Evolutionary conservation across 2,329 filamentous ascomycete species (phyloP).

Genomic region (Colletotrichum tropicicola): DNA sequence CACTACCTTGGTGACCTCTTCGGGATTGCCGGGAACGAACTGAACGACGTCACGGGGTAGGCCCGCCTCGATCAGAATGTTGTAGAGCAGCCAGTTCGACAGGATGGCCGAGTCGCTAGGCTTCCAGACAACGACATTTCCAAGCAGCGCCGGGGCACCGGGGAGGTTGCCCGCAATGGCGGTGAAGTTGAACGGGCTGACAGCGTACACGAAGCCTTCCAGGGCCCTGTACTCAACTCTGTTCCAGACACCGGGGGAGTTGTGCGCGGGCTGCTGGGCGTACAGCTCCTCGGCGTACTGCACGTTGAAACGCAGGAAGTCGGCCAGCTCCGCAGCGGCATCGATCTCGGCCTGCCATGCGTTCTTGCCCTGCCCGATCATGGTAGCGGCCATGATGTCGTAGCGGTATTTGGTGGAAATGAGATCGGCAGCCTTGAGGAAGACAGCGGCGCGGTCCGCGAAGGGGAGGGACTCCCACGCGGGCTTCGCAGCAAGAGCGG

Average conservation of each 20-base stretch:
- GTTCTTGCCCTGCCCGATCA: constrained; percentile 97
- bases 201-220: constrained; percentile 94
- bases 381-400: constrained; percentile 94
- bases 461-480: constrained; percentile 90
- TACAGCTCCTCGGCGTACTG: constrained; percentile 94
- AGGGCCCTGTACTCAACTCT: constrained; percentile 88
- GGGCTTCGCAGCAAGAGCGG: constrained; percentile 85
- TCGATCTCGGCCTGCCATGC: constrained; percentile 99
- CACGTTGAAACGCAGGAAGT: constrained; percentile 95
- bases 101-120: constrained; percentile 89
- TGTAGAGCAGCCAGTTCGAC: constrained; percentile 91
- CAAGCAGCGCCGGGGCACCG: constrained; percentile 84
- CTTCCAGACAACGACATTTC: constrained; percentile 97
- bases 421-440: constrained; percentile 94
- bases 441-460: constrained; percentile 88
- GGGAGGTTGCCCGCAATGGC: constrained; percentile 91
- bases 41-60: constrained; percentile 91
- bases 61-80: constrained; percentile 90
- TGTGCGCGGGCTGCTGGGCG: constrained; percentile 83
- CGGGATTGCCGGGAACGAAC: constrained; percentile 89
- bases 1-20: constrained; percentile 81
- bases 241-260: constrained; percentile 90
- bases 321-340: constrained; percentile 87
- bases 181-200: constrained; percentile 97
- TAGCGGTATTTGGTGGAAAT: constrained; percentile 94